Conservation (phyloP, 352 stramenopile species). For the Globisporangium apiculatum region DNA sequence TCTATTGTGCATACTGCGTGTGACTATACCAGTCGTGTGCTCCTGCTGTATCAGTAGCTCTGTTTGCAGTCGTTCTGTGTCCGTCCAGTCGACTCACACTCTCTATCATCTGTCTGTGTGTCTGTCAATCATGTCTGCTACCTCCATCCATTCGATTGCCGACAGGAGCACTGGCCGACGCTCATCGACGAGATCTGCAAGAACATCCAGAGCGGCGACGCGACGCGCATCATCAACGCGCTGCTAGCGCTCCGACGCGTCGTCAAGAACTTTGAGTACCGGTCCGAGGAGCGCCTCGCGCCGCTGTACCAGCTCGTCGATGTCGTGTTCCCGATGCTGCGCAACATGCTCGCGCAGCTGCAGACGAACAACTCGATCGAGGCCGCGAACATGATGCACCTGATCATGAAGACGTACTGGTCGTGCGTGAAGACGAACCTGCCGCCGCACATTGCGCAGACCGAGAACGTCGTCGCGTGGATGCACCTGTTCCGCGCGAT, state of each 20-base stretch:
- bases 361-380: constrained; percentile 86
- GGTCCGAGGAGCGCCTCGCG: constrained; percentile 79
- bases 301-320: constrained; percentile 92
- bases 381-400: constrained; percentile 88
- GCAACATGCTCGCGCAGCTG: constrained; percentile 86
- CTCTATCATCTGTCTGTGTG: neutral
- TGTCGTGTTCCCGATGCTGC: constrained; percentile 90
- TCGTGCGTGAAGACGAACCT: constrained; percentile 94
- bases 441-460: constrained; percentile 74
- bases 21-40: neutral
- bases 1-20: neutral
- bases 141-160: neutral
- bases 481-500: constrained; percentile 86
- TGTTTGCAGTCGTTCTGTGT: too few relatives aligned
- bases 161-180: constrained; percentile 84
- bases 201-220: constrained; percentile 88
- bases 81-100: neutral
- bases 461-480: constrained; percentile 88
- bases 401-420: constrained; percentile 99
- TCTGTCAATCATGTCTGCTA: neutral
- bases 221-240: constrained; percentile 84
- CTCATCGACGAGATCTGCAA: constrained; percentile 85
- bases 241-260: constrained; percentile 94
- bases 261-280: constrained; percentile 98
- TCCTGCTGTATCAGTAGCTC: neutral